Base-by-base conservation (phyloP, 257 asterid species). In the Gentiana macrophylla region DNA sequence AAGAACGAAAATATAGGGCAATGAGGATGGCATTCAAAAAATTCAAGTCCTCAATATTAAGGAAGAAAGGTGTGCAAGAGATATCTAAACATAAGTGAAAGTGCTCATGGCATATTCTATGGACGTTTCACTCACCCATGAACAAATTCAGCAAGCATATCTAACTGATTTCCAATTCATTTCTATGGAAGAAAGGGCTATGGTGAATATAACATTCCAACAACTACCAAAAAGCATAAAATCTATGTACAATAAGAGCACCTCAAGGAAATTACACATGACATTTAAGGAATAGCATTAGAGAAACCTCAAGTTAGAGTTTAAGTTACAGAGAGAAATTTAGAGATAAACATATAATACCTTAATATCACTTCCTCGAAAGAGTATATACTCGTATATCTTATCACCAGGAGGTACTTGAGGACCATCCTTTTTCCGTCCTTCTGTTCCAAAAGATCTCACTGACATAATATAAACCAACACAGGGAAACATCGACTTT, bases 401-500 rank as follows among this genome's bases (percentile, higher is more conserved):
- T 81, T 91, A 69, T 87, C 98, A 43, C 94, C 72, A 1, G 97
- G 93, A 61, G 84, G 97, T 46, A 91, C 86, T 64, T 87, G 97
- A 12, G 93, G 85, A 8, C 98, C 98, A 54, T 91, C 96, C 66
- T 79, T 84, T 67, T 84, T 87, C 41, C 98, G 82, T 49, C 94
- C 97, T 80, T 91, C 98, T 1, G 98, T 91, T 50, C 98, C 98
- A 62, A 83, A 91, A 65, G 98, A 87, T 69, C 97, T 77, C 73
- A 91, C 96, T 91, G 88, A 60, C 62, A 71, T 12, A 11, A 68
- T 24, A 56, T 52, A 64, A 32, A 45, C 4, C 6, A 49, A 33
- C 36, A 63, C n/a, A 36, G 12, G 1, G 24, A 24, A 24, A 41
- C 6, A 41, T 41, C 46, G 9, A 41, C 8, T 61, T 59, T 0